Evolutionary conservation across 257 asterid genomes (phyloP).

Genomic region (Rhazya stricta): DNA sequence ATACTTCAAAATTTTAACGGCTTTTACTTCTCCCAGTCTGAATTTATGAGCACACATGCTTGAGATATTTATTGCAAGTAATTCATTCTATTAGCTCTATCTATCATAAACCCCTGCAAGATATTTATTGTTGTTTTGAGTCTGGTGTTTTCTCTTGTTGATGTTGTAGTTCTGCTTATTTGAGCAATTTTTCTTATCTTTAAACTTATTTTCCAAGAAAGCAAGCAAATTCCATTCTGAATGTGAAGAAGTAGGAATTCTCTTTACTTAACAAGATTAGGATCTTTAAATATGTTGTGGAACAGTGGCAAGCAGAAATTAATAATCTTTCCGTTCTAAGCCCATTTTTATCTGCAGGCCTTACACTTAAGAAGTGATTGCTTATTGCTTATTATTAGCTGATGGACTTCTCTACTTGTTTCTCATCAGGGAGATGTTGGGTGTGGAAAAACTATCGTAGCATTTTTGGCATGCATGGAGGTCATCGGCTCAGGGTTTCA

Average conservation of each 20-base stretch:
- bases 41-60: neutral
- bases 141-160: neutral
- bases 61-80: neutral
- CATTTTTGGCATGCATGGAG: conserved; percentile 95
- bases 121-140: neutral
- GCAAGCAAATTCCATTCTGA: neutral
- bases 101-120: neutral
- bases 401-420: conserved; percentile 3
- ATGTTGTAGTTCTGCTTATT: neutral
- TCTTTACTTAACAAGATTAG: neutral
- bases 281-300: neutral
- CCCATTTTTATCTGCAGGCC: neutral
- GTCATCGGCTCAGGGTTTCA: conserved; percentile 86
- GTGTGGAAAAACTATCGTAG: conserved; percentile 95
- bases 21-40: neutral
- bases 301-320: neutral
- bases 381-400: neutral
- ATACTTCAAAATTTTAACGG: neutral
- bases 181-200: neutral
- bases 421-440: conserved; percentile 88
- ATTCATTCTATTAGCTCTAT: neutral
- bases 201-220: neutral
- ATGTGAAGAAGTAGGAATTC: neutral
- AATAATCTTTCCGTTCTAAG: neutral
- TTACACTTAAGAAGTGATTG: neutral